phyloP scores from a whole-genome alignment of 31 red algal genomes.

The Asparagopsis taxiformis region DNA sequence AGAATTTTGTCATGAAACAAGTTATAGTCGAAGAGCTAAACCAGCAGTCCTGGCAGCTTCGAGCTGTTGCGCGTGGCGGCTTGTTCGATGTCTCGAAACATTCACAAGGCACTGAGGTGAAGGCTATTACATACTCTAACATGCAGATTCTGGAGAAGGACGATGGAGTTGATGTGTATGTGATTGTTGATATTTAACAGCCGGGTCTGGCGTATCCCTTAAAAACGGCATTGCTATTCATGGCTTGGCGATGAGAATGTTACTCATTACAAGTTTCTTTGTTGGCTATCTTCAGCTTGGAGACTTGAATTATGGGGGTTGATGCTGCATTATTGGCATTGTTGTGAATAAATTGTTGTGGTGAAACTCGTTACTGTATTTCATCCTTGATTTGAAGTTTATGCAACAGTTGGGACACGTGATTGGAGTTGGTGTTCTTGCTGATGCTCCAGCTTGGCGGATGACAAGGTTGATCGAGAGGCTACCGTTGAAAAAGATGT shows the following conservation, averaged over 20 bases:
- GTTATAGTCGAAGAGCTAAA: constrained; percentile 43
- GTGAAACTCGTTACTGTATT: no score
- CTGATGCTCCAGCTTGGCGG: no score
- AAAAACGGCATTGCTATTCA: background rate
- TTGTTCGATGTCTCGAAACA: constrained; percentile 38
- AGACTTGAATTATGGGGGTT: no score
- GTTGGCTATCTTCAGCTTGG: no score
- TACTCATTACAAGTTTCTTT: no score
- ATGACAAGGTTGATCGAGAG: no score
- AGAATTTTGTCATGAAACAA: constrained; percentile 61
- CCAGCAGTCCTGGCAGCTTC: no score
- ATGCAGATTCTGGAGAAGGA: constrained; percentile 72
- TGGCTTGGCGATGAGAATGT: no score
- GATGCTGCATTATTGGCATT: no score
- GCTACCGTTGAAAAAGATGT: no score
- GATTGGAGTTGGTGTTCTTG: background rate
- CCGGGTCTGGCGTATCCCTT: background rate
- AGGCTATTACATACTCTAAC: constrained; percentile 95
- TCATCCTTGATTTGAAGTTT: background rate
- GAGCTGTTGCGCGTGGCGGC: constrained; percentile 29
- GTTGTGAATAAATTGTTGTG: no score
- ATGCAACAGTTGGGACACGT: constrained; percentile 4
- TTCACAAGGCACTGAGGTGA: constrained; percentile 91
- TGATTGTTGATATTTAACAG: constrained; percentile 92
- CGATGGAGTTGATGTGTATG: constrained; percentile 45